Evolutionary conservation across 2,329 filamentous ascomycete species (phyloP), one percentile per base, ranked within the genome.

Genomic region (Aspergillus pseudoviridinutans): DNA sequence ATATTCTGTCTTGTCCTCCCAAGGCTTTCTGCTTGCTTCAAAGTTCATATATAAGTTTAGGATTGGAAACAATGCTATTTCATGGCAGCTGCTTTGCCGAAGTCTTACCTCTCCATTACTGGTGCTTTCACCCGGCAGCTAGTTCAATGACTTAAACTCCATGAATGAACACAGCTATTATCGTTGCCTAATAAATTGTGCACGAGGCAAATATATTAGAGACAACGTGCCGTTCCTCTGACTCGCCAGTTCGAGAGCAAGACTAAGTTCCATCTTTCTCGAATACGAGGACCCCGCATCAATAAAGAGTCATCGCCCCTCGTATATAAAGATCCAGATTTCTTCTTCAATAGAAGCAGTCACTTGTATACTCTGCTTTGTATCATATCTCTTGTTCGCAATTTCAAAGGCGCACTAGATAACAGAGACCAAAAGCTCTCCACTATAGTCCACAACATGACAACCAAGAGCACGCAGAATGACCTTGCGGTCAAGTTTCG

Each of bases 401-500:
- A 22, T 49, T 3, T 17, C 10, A 47, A 44, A 35, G 5, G 32
- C 3, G 14, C 32, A 17, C 14, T 17, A 38, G 32, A 14, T 2
- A 35, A 14, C 10, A 6, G 22, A n/a, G 3, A 10, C 20, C 29
- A 51, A 6, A 24, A 8, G 8, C 20, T 17, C n/a, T 9, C 22
- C 9, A 2, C 35, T 17, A 17, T 20, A 7, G 20, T 41, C 50
- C 17, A 9, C 50, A 46, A 9, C 28, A 56, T 54, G 54, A 17
- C 51, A 12, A 29, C 28, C 49, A 57, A 25, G 27, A 28, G 49
- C 10, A 32, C 27, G 7, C 62, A 62, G 49, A 65, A 65, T 52
- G 53, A 58, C 32, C 58, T 60, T 17, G 73, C 73, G 25, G 61
- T 63, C 25, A 61, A 60, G 61, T 60, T 81, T 71, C 58, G 71